Conservation (phyloP, 805 yeast species). For the Naumovozyma dairenensis region DNA sequence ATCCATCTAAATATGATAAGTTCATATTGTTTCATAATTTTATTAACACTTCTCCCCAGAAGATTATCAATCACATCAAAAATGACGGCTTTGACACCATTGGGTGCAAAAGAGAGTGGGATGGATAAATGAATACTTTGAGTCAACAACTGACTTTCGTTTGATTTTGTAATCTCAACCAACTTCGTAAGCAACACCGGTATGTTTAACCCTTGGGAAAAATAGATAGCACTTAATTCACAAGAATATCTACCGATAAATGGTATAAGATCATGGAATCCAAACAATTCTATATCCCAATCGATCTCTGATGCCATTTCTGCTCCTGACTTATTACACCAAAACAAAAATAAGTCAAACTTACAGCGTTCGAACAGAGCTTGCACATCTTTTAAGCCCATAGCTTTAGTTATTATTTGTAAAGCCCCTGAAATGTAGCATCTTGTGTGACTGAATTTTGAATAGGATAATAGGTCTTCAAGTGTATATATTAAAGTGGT, state of each 20-base stretch:
- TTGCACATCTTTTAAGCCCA: constrained; percentile 1
- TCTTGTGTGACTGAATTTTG: constrained; percentile 10
- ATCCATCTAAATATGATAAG: constrained; percentile 8
- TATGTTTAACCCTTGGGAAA: constrained; percentile 10
- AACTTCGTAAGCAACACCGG: constrained; percentile 7
- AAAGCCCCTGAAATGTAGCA: constrained; percentile 12
- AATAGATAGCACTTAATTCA: constrained; percentile 16
- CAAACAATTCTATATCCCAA: constrained; percentile 19
- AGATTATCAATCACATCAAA: constrained; percentile 5
- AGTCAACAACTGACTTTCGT: constrained; percentile 8
- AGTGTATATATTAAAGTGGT: constrained; percentile 13
- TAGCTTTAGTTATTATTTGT: constrained; percentile 3
- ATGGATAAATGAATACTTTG: constrained; percentile 10
- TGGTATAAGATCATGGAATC: constrained; percentile 6
- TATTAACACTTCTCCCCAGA: constrained; percentile 7
- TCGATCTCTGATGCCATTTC: not conserved
- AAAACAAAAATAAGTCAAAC: constrained; percentile 14
- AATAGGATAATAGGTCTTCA: constrained; percentile 8
- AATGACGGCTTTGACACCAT: constrained; percentile 8
- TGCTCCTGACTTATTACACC: constrained; percentile 8
- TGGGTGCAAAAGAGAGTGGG: constrained; percentile 12
- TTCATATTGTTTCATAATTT: not conserved
- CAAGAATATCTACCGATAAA: constrained; percentile 9
- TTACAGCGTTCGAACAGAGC: constrained; percentile 19
- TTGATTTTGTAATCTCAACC: constrained; percentile 1